Evolutionary conservation across 768 basidiomycete genomes (phyloP).

Genomic region (Cubamyces lactineus): DNA sequence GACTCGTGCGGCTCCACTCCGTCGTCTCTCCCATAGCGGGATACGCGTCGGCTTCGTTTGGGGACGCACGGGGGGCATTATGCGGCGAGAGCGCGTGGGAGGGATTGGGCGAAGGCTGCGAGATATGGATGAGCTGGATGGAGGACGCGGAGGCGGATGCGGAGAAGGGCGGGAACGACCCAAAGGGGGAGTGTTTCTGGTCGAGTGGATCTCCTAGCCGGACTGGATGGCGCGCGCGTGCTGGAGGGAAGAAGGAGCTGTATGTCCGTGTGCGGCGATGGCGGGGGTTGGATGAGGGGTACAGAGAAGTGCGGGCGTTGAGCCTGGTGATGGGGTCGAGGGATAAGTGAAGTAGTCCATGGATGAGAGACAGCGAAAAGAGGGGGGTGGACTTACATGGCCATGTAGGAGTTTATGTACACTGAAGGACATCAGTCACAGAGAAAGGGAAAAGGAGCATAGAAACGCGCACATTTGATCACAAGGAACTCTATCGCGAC

Average conservation of each 20-base stretch:
- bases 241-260: background rate
- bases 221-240: background rate
- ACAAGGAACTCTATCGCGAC: conserved; percentile 26
- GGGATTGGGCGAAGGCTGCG: background rate
- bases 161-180: background rate
- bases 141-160: conserved; percentile 1
- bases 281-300: background rate
- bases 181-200: conserved; percentile 1
- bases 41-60: no score
- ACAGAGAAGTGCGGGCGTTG: conserved; percentile 19
- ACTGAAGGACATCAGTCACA: conserved; percentile 1
- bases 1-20: background rate
- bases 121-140: background rate
- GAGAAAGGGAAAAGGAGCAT: background rate
- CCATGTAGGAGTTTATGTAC: conserved; percentile 30
- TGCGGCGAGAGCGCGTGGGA: background rate
- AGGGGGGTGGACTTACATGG: conserved; percentile 16
- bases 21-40: background rate
- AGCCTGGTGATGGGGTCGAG: conserved; percentile 14
- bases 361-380: background rate
- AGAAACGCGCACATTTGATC: conserved; percentile 21
- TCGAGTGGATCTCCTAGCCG: background rate
- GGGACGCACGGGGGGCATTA: no score
- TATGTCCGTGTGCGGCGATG: background rate
- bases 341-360: no score